A percentile compares a stretch with the other conserved stretches of the same genome.
Evolutionary conservation across 2,329 filamentous ascomycete species (phyloP).

Genomic region (Chaetothyriales sp.): DNA sequence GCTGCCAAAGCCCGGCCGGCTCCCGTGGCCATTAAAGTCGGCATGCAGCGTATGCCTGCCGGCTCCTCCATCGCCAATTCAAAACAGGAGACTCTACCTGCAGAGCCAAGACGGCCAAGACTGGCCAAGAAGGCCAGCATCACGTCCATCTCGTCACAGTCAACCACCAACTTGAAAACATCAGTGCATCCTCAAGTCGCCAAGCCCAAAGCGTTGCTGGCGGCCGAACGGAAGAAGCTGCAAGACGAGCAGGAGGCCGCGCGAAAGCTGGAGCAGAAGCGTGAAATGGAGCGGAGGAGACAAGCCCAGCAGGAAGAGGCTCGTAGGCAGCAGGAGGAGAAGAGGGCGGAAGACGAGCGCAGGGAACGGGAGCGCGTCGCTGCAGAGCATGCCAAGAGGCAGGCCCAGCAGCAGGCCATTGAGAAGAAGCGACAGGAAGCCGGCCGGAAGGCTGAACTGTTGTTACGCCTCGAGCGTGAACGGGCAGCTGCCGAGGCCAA

Average conservation of each 20-base stretch:
- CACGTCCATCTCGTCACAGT: constrained; percentile 24
- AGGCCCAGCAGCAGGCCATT: constrained; percentile 33
- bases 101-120: constrained; percentile 34
- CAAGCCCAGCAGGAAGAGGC: constrained; percentile 48
- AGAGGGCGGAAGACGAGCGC: constrained; percentile 42
- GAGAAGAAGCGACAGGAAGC: constrained; percentile 38
- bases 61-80: constrained; percentile 44
- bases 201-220: constrained; percentile 57
- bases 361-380: constrained; percentile 33
- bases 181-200: constrained; percentile 48
- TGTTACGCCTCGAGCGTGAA: constrained; percentile 24
- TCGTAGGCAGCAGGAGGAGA: constrained; percentile 44
- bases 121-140: constrained; percentile 55
- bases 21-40: constrained; percentile 36
- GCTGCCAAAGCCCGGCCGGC: constrained; percentile 29
- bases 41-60: constrained; percentile 33
- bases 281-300: constrained; percentile 65
- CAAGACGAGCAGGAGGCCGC: constrained; percentile 66
- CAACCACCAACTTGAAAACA: constrained; percentile 48
- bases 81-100: constrained; percentile 43
- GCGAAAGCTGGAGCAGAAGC: constrained; percentile 67
- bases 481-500: constrained; percentile 24
- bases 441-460: constrained; percentile 32
- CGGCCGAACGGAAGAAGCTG: constrained; percentile 70
- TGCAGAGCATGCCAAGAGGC: constrained; percentile 50